phyloP scores from a whole-genome alignment of 2,329 filamentous ascomycete species.

The Colletotrichum camelliae region DNA sequence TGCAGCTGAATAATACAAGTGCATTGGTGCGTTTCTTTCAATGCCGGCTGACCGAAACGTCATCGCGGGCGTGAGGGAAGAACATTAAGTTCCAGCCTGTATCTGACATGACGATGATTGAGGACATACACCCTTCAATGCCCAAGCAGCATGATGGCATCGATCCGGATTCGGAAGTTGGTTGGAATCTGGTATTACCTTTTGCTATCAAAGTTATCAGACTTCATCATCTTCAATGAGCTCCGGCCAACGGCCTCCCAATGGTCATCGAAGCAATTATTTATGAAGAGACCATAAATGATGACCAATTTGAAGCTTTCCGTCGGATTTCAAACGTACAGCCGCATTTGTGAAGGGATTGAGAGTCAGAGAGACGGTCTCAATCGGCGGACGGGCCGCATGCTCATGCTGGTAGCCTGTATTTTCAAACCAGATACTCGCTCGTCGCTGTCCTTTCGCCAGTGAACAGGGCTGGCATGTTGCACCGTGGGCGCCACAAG shows the following conservation, averaged over 20 bases:
- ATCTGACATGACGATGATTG: not conserved
- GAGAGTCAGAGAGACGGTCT: rapidly evolving
- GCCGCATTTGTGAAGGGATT: not conserved
- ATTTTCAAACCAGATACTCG: not conserved
- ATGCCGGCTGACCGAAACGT: not conserved
- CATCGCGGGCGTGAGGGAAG: not conserved
- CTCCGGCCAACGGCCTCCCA: not conserved
- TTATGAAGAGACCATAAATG: not conserved
- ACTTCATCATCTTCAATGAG: not conserved
- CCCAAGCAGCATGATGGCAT: not conserved
- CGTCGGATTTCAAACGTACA: not conserved
- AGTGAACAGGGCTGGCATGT: not conserved
- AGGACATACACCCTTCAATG: not conserved
- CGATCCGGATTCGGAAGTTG: not conserved
- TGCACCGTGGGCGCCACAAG: not conserved
- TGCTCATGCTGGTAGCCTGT: not conserved
- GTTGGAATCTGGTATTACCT: not conserved
- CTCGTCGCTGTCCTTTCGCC: not conserved
- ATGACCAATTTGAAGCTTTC: no score
- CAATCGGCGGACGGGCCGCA: not conserved
- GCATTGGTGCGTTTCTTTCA: not conserved
- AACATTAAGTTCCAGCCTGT: not conserved
- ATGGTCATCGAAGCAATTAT: not conserved
- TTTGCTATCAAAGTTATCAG: not conserved
- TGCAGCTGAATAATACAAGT: not conserved